Evolutionary conservation across 805 yeast species (phyloP), one percentile per base, ranked within the genome.

Genomic region (Candida ficus): DNA sequence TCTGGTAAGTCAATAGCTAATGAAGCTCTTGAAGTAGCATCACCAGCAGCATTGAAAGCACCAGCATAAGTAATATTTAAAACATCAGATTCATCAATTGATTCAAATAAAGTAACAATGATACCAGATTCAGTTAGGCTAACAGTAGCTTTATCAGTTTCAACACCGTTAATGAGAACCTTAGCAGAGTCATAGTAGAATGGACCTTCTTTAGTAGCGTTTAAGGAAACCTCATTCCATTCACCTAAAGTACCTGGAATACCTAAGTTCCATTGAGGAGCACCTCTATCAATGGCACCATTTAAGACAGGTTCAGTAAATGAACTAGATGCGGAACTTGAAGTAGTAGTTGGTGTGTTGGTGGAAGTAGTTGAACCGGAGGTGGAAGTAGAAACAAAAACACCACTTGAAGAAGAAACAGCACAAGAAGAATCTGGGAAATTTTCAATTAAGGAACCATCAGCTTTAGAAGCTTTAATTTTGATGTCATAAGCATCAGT

Each of bases 181-280:
- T 28, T 29, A 22, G 39, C 41, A 14, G 23, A 27, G 5, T 35
- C 36, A 40, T 40, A 47, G 4, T 9, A 29, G 37, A 45, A 45
- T 10, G 27, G 22, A 22, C 44, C 45, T 20, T 20, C 13, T 17
- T 29, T 40, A 21, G 39, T 23, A n/a, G 36, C 45, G 7, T 36
- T 19, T 13, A 49, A 8, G 3, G 43, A 30, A 16, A 48, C 26
- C 7, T 35, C 37, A 16, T 38, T 27, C 55, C 55, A 48, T 45
- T 51, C 48, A 22, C 49, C 48, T 34, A 48, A 38, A 12, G 35
- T 33, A 28, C 50, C 52, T 39, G 55, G 55, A 35, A 51, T 25
- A 16, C 38, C 17, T 28, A 50, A 13, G 10, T 22, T 36, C 50
- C 50, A 50, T 32, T 37, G 34, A 33, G 49, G 49, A 14, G 29